These are phyloP conservation scores for Emergomyces orientalis DNA, from an alignment of 2,329 filamentous ascomycete genomes.

Conservation along the genomic window DNA sequence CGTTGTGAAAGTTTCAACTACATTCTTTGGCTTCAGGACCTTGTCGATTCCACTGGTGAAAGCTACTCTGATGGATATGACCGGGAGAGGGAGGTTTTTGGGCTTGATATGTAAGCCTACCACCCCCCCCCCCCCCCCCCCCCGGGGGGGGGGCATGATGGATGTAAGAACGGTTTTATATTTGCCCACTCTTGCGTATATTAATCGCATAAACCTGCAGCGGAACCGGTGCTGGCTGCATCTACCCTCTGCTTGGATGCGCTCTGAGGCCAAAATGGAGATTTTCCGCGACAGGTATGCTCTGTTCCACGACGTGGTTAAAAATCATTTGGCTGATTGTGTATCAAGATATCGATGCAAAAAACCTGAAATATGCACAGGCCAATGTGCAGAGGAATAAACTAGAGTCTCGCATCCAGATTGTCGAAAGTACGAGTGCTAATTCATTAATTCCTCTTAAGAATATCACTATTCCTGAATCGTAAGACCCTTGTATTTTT, in stretches of 20 bases:
- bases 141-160: background rate
- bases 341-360: slow-evolving; percentile 60
- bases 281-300: slow-evolving; percentile 56
- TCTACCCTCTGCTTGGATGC: slow-evolving; percentile 79
- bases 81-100: slow-evolving; percentile 48
- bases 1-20: slow-evolving; percentile 63
- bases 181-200: slow-evolving; percentile 12
- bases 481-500: slow-evolving; percentile 10
- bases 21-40: slow-evolving; percentile 73
- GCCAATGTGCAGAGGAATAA: slow-evolving; percentile 59
- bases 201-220: slow-evolving; percentile 25
- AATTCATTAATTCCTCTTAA: slow-evolving; percentile 54
- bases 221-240: slow-evolving; percentile 81
- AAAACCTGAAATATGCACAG: slow-evolving; percentile 56
- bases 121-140: background rate
- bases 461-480: slow-evolving; percentile 14
- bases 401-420: slow-evolving; percentile 53
- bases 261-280: slow-evolving; percentile 58
- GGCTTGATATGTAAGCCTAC: slow-evolving; percentile 59
- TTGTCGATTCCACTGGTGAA: slow-evolving; percentile 60
- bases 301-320: slow-evolving; percentile 9
- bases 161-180: background rate
- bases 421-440: slow-evolving; percentile 47
- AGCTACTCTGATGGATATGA: slow-evolving; percentile 44
- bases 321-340: background rate